Evolutionary conservation across 352 stramenopile species (phyloP).

Genomic region (Pythium rishiriense): DNA sequence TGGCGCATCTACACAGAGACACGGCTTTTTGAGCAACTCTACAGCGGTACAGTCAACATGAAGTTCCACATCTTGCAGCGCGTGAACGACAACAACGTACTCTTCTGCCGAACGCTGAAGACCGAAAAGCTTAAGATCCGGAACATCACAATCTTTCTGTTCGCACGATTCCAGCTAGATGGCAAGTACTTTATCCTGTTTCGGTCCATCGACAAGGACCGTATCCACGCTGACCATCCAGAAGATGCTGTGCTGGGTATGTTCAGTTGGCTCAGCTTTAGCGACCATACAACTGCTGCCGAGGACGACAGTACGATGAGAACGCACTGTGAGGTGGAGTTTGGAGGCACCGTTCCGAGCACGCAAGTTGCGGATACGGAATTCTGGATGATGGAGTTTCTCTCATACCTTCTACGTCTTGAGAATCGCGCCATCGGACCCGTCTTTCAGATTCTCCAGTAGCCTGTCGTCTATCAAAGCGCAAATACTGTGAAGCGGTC

Average conservation of each 20-base stretch:
- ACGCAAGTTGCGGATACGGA: conserved; percentile 29
- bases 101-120: conserved; percentile 36
- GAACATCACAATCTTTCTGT: conserved; percentile 39
- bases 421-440: conserved; percentile 34
- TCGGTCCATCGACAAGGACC: conserved; percentile 32
- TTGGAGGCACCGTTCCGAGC: conserved; percentile 27
- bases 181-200: conserved; percentile 36
- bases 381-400: conserved; percentile 40
- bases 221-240: conserved; percentile 25
- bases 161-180: conserved; percentile 27
- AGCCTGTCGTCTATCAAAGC: too few relatives aligned
- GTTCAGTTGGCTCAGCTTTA: conserved; percentile 43
- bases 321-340: conserved; percentile 26
- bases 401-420: conserved; percentile 33
- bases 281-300: conserved; percentile 10
- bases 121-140: conserved; percentile 30
- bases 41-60: conserved; percentile 35
- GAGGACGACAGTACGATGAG: not conserved
- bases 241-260: conserved; percentile 32
- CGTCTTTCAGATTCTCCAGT: conserved; percentile 29
- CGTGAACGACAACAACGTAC: conserved; percentile 34
- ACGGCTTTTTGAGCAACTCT: conserved; percentile 34
- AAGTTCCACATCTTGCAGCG: conserved; percentile 39
- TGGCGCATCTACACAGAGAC: conserved; percentile 37
- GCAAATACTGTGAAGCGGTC: too few relatives aligned